phyloP scores from a whole-genome alignment of 768 basidiomycete species.

The Boletus bicolor region DNA sequence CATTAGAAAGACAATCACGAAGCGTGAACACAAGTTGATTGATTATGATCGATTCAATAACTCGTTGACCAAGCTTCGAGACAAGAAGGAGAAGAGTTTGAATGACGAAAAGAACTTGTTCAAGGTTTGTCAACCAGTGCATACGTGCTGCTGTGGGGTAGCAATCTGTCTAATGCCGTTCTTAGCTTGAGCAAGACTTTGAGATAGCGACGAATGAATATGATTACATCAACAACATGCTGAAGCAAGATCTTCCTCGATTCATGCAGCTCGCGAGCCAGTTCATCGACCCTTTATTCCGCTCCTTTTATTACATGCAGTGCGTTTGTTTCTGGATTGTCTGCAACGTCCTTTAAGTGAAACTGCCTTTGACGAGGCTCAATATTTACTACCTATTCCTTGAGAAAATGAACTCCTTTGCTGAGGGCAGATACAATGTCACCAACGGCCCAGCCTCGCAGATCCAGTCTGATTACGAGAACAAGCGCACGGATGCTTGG shows the following conservation, averaged over 20 bases:
- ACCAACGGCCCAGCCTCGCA: conserved; percentile 61
- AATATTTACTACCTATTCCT: conserved; percentile 93
- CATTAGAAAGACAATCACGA: conserved; percentile 92
- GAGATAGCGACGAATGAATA: conserved; percentile 90
- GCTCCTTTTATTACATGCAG: conserved; percentile 99
- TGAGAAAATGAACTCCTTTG: conserved; percentile 89
- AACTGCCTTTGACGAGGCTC: conserved; percentile 46
- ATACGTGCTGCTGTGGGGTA: background rate
- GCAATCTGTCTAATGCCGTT: background rate
- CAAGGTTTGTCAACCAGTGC: conserved; percentile 54
- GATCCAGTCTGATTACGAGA: conserved; percentile 75
- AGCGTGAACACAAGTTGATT: conserved; percentile 94
- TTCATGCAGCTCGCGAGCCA: conserved; percentile 85
- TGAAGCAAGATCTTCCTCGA: conserved; percentile 91
- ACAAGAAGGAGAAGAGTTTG: conserved; percentile 97
- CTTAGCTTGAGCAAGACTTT: conserved; percentile 91
- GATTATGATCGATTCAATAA: conserved; percentile 98
- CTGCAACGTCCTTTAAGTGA: background rate
- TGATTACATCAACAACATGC: conserved; percentile 83
- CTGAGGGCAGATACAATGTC: conserved; percentile 74
- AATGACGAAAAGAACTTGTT: conserved; percentile 96
- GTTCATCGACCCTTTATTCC: conserved; percentile 97
- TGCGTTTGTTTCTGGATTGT: conserved; percentile 41
- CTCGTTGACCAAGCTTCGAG: conserved; percentile 88
- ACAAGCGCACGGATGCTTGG: conserved; percentile 79